phyloP scores from a whole-genome alignment of 371 early-diverging fungal genomes.

The Rhizomucor pusillus region DNA sequence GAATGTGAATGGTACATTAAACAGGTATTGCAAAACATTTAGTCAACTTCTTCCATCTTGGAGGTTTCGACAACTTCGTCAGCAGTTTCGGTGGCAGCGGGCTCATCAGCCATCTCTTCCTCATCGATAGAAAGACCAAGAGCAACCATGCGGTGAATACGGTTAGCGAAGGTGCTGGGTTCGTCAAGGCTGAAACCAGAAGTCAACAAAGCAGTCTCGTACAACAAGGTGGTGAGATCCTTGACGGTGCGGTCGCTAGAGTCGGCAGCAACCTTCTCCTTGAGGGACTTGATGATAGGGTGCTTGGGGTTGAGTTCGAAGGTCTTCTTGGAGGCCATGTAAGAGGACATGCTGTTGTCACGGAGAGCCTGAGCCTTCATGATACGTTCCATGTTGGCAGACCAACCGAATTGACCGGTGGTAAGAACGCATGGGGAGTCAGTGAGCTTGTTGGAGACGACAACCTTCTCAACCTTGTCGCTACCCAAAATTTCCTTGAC shows the following conservation, averaged over 20 bases:
- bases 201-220: slow-evolving; percentile 90
- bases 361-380: slow-evolving; percentile 99
- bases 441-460: slow-evolving; percentile 90
- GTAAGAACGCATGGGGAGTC: slow-evolving; percentile 97
- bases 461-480: slow-evolving; percentile 98
- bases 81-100: slow-evolving; percentile 36
- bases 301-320: slow-evolving; percentile 96
- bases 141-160: slow-evolving; percentile 98
- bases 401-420: slow-evolving; percentile 98
- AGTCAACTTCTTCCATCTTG: slow-evolving; percentile 98
- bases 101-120: slow-evolving; percentile 52
- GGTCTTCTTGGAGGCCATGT: slow-evolving; percentile 99
- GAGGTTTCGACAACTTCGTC: slow-evolving; percentile 76
- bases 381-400: slow-evolving; percentile 99
- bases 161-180: slow-evolving; percentile 87
- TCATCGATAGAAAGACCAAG: slow-evolving; percentile 95
- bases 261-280: slow-evolving; percentile 85
- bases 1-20: neutral
- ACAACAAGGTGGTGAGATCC: slow-evolving; percentile 92
- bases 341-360: slow-evolving; percentile 92
- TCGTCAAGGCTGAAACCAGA: slow-evolving; percentile 98
- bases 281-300: slow-evolving; percentile 90
- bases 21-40: slow-evolving; percentile 33
- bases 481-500: slow-evolving; percentile 93
- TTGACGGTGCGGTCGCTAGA: slow-evolving; percentile 96